These are phyloP conservation scores for Panicum miliaceum DNA, from an alignment of 176 grass and related monocot species.

Conservation along the genomic window DNA sequence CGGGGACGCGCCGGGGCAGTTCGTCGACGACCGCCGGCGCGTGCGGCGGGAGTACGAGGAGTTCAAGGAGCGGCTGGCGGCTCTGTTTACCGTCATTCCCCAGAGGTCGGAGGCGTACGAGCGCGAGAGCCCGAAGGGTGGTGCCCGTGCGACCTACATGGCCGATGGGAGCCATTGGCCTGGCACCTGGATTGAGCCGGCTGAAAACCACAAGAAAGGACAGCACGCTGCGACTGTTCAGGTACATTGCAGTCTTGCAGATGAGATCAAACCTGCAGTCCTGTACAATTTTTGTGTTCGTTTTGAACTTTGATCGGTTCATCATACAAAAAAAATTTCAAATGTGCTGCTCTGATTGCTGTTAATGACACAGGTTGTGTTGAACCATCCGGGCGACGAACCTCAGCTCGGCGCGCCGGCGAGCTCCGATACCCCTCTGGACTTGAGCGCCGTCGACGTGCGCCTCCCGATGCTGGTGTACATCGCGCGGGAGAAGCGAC, in stretches of 20 bases:
- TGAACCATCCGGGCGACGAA: neutral
- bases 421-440: neutral
- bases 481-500: constrained; percentile 33
- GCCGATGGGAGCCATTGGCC: constrained; percentile 25
- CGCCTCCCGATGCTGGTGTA: constrained; percentile 44
- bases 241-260: neutral
- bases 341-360: neutral
- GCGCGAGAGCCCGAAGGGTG: neutral
- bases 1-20: neutral
- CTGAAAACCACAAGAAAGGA: constrained; percentile 44
- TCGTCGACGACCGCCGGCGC: constrained; percentile 34
- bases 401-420: neutral
- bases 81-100: constrained; percentile 27
- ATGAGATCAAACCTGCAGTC: neutral
- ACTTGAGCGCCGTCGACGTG: constrained; percentile 5
- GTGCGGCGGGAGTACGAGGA: constrained; percentile 46
- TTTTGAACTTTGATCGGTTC: no score
- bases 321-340: neutral
- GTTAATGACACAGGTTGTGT: neutral
- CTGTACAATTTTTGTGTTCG: neutral
- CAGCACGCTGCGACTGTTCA: constrained; percentile 38
- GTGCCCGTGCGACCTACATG: neutral
- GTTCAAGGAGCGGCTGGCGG: constrained; percentile 41
- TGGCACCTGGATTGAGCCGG: constrained; percentile 43
- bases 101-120: constrained; percentile 38